These are phyloP conservation scores for Lagerstroemia speciosa DNA, from an alignment of 345 rosid genomes.

Conservation along the genomic window DNA sequence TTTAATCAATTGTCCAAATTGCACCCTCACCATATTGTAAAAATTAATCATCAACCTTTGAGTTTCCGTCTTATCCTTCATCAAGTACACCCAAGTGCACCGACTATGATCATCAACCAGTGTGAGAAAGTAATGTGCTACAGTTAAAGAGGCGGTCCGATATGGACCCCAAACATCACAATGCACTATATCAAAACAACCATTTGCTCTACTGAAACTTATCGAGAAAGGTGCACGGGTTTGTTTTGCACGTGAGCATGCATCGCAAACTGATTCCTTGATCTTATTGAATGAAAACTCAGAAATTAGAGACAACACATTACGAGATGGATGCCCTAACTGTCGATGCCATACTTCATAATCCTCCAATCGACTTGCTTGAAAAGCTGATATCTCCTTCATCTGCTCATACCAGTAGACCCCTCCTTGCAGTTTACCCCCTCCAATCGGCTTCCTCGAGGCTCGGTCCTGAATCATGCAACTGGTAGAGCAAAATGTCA, in stretches of 20 bases:
- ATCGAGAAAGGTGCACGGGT: not conserved
- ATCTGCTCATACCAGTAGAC: not conserved
- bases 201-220: not conserved
- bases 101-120: not conserved
- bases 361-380: too few species aligned
- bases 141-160: not conserved
- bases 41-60: too few species aligned
- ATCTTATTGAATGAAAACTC: not conserved
- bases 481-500: too few species aligned
- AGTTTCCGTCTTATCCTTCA: not conserved
- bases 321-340: not conserved
- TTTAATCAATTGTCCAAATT: not conserved
- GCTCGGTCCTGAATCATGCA: too few species aligned
- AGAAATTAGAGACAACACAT: not conserved
- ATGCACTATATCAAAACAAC: not conserved
- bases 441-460: too few species aligned
- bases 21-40: not conserved
- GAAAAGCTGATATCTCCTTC: not conserved
- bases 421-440: too few species aligned
- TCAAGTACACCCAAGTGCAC: not conserved
- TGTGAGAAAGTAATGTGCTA: not conserved
- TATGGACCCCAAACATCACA: slow-evolving; percentile 6
- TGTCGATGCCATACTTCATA: too few species aligned
- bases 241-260: not conserved
- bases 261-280: too few species aligned